phyloP scores from a whole-genome alignment of 1,284 basidiomycete genomes.

The Ustilago nuda region DNA sequence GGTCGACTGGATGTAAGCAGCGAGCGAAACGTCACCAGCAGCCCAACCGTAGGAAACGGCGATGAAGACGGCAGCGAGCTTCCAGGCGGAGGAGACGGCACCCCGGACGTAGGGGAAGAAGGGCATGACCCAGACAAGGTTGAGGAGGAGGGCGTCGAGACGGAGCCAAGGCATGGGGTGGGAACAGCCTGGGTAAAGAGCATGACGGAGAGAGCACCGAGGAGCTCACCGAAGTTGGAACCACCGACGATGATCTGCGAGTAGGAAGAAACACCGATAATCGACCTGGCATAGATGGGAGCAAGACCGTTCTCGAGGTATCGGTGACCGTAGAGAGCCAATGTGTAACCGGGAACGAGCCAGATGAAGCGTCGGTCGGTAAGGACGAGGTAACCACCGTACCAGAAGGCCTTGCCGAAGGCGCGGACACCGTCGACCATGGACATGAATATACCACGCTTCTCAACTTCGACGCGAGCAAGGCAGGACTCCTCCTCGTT shows the following conservation, averaged over 20 bases:
- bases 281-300: constrained; percentile 67
- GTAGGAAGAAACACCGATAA: constrained; percentile 68
- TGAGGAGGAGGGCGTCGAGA: constrained; percentile 67
- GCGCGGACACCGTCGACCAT: constrained; percentile 55
- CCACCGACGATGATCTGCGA: constrained; percentile 64
- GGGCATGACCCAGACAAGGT: constrained; percentile 70
- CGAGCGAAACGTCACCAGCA: constrained; percentile 70
- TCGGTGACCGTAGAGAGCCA: constrained; percentile 70
- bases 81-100: constrained; percentile 57
- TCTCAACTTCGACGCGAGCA: constrained; percentile 38
- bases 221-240: constrained; percentile 67
- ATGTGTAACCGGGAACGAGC: constrained; percentile 67
- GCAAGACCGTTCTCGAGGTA: constrained; percentile 70
- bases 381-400: constrained; percentile 65
- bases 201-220: constrained; percentile 69
- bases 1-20: constrained; percentile 70
- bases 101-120: constrained; percentile 58
- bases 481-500: constrained; percentile 34
- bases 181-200: constrained; percentile 63
- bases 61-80: constrained; percentile 63
- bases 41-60: constrained; percentile 70
- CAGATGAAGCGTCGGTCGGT: constrained; percentile 68
- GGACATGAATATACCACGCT: constrained; percentile 40
- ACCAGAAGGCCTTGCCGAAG: constrained; percentile 67
- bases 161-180: constrained; percentile 68